These are phyloP conservation scores for Scolecobasidium constrictum DNA, from an alignment of 2,329 filamentous ascomycete genomes.

Conservation along the genomic window DNA sequence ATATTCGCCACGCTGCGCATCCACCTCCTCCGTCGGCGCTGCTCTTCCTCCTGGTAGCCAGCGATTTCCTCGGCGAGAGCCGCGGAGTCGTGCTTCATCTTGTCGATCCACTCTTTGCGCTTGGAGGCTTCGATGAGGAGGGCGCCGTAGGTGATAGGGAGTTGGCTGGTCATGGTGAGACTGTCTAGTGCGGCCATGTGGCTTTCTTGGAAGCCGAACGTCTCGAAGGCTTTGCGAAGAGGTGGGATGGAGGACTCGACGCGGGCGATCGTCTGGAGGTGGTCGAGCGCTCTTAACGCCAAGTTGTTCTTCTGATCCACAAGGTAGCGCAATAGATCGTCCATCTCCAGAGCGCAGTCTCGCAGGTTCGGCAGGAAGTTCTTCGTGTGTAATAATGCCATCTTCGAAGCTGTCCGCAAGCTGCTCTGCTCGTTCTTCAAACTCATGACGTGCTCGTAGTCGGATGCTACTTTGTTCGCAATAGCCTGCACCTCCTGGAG, in stretches of 20 bases:
- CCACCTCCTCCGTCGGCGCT: slow-evolving; percentile 82
- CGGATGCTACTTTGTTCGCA: slow-evolving; percentile 74
- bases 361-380: slow-evolving; percentile 51
- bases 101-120: slow-evolving; percentile 82
- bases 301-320: slow-evolving; percentile 56
- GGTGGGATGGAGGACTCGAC: slow-evolving; percentile 66
- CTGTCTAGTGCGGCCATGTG: slow-evolving; percentile 72
- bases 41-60: slow-evolving; percentile 83
- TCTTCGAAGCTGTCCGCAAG: slow-evolving; percentile 50
- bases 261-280: slow-evolving; percentile 73
- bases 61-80: slow-evolving; percentile 89
- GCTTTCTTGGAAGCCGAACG: slow-evolving; percentile 62
- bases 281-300: slow-evolving; percentile 52
- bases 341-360: slow-evolving; percentile 47
- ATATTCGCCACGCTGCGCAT: slow-evolving; percentile 65
- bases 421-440: slow-evolving; percentile 58
- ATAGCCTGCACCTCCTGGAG: slow-evolving; percentile 79
- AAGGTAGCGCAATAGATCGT: slow-evolving; percentile 39
- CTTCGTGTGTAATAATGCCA: slow-evolving; percentile 52
- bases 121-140: slow-evolving; percentile 78
- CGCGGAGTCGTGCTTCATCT: slow-evolving; percentile 77
- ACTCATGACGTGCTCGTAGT: slow-evolving; percentile 66
- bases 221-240: slow-evolving; percentile 61
- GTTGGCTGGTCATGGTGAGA: slow-evolving; percentile 65
- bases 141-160: slow-evolving; percentile 84